Evolutionary conservation across 2,329 filamentous ascomycete species (phyloP).

Genomic region (Chlorencoelia australis): DNA sequence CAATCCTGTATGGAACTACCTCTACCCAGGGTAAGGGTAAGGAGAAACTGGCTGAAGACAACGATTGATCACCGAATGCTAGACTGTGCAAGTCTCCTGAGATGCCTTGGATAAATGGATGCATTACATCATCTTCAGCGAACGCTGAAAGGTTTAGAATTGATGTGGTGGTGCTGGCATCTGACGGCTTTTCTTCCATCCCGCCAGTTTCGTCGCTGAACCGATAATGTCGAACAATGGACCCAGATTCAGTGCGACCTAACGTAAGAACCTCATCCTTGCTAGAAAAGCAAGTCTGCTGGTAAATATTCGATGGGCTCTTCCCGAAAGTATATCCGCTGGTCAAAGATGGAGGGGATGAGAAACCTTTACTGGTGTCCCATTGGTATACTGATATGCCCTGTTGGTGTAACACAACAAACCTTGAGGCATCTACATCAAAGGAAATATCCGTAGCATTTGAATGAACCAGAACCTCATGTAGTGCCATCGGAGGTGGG

Average conservation of each 20-base stretch:
- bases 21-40: conserved; percentile 27
- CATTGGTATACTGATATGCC: conserved; percentile 63
- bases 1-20: conserved; percentile 15
- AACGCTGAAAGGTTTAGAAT: conserved; percentile 21
- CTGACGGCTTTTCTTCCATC: conserved; percentile 16
- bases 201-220: conserved; percentile 21
- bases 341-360: conserved; percentile 34
- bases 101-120: conserved; percentile 22
- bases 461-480: conserved; percentile 53
- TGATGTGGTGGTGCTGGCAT: conserved; percentile 5
- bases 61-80: conserved; percentile 16
- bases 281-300: conserved; percentile 22
- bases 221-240: conserved; percentile 17
- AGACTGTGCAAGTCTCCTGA: conserved; percentile 23
- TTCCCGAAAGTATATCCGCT: conserved; percentile 32
- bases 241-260: conserved; percentile 9
- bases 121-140: conserved; percentile 11
- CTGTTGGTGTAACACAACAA: conserved; percentile 62
- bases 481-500: conserved; percentile 85
- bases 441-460: conserved; percentile 68
- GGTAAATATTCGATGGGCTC: conserved; percentile 8
- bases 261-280: conserved; percentile 18
- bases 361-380: conserved; percentile 47
- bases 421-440: conserved; percentile 48
- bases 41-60: conserved; percentile 23